These are phyloP conservation scores for Trypanosoma theileri DNA, from an alignment of 208 protist species.

Conservation along the genomic window DNA sequence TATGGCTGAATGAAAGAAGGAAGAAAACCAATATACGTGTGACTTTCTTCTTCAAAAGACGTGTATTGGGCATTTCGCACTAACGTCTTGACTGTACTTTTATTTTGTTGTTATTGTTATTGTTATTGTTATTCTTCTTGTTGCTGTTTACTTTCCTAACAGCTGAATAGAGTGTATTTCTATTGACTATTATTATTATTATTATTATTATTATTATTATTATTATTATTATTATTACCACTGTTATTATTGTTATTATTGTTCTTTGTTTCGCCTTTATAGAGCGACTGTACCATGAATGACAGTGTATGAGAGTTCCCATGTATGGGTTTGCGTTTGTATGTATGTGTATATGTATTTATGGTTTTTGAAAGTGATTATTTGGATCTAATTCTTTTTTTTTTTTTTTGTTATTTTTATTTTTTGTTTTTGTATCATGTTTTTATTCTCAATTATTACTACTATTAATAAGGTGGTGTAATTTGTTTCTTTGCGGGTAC, in stretches of 20 bases:
- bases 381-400: slow-evolving; percentile 6
- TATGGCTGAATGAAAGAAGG: not conserved
- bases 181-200: slow-evolving; percentile 7
- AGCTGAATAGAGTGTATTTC: slow-evolving; percentile 9
- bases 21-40: not conserved
- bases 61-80: not conserved
- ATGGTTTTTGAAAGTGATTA: slow-evolving; percentile 7
- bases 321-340: not conserved
- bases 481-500: slow-evolving; percentile 14
- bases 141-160: not conserved
- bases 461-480: not conserved
- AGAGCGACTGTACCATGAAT: too few relatives aligned
- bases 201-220: not conserved
- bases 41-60: not conserved
- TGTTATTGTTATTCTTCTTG: slow-evolving; percentile 12
- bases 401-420: slow-evolving; percentile 2
- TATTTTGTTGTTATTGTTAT: not conserved
- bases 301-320: too few relatives aligned
- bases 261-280: slow-evolving; percentile 8
- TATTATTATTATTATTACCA: not conserved
- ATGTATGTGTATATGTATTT: slow-evolving; percentile 19
- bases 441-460: not conserved
- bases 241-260: not conserved
- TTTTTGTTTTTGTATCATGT: slow-evolving; percentile 10
- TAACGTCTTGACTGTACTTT: slow-evolving; percentile 18